A percentile compares a stretch with the other conserved stretches of the same genome.
These are phyloP conservation scores for Triticum urartu DNA, from an alignment of 176 grass and related monocot genomes.

Conservation along the genomic window DNA sequence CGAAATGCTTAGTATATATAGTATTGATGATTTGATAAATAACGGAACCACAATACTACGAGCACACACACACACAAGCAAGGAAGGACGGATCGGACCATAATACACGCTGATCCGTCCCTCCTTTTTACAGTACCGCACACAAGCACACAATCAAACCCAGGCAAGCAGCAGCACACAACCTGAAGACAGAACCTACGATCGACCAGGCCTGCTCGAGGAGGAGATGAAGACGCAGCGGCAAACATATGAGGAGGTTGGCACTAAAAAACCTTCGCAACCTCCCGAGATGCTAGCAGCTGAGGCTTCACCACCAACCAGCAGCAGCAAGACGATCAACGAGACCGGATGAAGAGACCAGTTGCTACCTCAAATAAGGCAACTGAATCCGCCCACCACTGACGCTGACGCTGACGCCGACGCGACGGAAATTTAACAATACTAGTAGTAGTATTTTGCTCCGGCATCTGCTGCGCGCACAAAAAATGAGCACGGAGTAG, in stretches of 20 bases:
- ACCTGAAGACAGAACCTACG: not conserved
- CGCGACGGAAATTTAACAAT: too few relatives aligned
- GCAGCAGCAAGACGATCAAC: not conserved
- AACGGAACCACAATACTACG: not conserved
- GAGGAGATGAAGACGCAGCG: not conserved
- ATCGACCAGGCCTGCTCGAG: not conserved
- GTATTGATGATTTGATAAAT: not conserved
- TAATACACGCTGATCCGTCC: constrained; percentile 19
- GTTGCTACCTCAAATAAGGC: constrained; percentile 38
- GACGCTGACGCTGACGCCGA: too few relatives aligned
- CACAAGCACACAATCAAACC: not conserved
- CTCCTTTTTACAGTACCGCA: not conserved
- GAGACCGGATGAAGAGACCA: not conserved
- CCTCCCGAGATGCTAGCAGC: constrained; percentile 14
- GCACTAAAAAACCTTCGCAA: constrained; percentile 29
- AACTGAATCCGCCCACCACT: not conserved
- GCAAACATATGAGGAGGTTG: not conserved
- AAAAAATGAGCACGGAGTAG: constrained; percentile 40
- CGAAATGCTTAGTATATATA: not conserved
- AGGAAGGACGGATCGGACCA: not conserved
- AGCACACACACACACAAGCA: not conserved
- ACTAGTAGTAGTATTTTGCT: not conserved
- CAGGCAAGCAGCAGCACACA: not conserved
- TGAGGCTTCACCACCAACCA: not conserved
- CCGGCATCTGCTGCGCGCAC: constrained; percentile 23